Evolutionary conservation across 2,329 filamentous ascomycete genomes (phyloP).

Genomic region (Aspergillus sp.): DNA sequence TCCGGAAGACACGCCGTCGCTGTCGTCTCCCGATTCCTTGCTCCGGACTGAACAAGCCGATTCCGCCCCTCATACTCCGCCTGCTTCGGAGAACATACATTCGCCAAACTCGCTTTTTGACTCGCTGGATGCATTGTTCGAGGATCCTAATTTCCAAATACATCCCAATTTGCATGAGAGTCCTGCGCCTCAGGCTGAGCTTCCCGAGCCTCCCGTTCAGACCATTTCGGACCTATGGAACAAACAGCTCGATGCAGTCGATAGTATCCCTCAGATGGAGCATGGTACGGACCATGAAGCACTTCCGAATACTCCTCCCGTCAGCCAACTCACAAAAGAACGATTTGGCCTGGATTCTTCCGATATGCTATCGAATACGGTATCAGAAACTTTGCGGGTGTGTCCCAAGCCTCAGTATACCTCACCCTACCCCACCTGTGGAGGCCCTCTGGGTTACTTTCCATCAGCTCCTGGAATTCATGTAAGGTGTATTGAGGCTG

Average conservation of each 20-base stretch:
- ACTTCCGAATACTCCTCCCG: neutral
- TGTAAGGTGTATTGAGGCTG: slow-evolving; percentile 24
- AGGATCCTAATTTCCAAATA: slow-evolving; percentile 12
- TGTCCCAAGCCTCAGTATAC: slow-evolving; percentile 20
- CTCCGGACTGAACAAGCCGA: slow-evolving; percentile 13
- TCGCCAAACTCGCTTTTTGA: slow-evolving; percentile 20
- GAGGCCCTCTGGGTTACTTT: slow-evolving; percentile 26
- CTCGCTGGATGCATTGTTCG: slow-evolving; percentile 18
- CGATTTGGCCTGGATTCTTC: slow-evolving; percentile 19
- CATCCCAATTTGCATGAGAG: slow-evolving; percentile 2
- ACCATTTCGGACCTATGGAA: no score
- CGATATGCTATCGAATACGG: slow-evolving; percentile 21
- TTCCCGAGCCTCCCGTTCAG: neutral
- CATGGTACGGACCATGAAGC: neutral
- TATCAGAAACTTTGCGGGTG: slow-evolving; percentile 22
- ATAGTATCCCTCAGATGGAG: no score
- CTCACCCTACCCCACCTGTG: slow-evolving; percentile 30
- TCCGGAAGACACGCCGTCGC: slow-evolving; percentile 18
- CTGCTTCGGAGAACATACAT: slow-evolving; percentile 10
- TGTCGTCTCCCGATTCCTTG: slow-evolving; percentile 18
- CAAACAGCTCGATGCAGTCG: no score
- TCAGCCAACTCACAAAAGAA: slow-evolving; percentile 20
- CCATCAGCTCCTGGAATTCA: slow-evolving; percentile 30
- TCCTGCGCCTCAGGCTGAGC: neutral
- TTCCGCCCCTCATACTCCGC: slow-evolving; percentile 16